Base-by-base conservation (phyloP, 164 flowering plant species). In the Dillenia suffruticosa region DNA sequence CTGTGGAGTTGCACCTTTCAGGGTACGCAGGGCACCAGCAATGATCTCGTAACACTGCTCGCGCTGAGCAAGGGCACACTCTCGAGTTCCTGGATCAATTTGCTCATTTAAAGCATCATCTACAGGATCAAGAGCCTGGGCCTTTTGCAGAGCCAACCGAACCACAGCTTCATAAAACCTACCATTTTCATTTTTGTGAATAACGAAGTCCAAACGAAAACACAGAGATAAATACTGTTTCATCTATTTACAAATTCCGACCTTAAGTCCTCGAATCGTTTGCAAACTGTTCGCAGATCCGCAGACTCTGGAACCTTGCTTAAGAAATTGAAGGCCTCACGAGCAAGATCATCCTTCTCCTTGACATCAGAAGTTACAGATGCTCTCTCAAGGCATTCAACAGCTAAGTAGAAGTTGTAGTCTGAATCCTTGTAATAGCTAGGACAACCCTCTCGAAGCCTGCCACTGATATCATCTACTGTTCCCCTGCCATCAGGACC, bases 151-250 rank as follows among this genome's bases (percentile, higher is more conserved):
- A 54, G 97, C 89, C 51, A 95, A 81, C 26, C 84, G 85, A 22
- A 95, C 97, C 54, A 95, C 99, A 55, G 97, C 99, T 81, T 95
- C 99, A 81, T 88, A 95, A 76, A 85, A 92, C 72, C 99, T 95
- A 82, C 66, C 80, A 68, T 6, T 24, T 57, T 56, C 59, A 26
- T 54, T 50, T 49, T 26, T 22, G 22, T 54, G 8, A 65, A n/a
- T 50, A 17, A 62, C 14, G 32, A 48, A 46, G 60, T 26, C 14
- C 40, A 55, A 60, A 24, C 32, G 51, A 52, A 45, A 53, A 52
- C 47, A 12, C 46, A 44, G 49, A 22, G 2, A 9, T 16, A 24
- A 44, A 16, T 51, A 12, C 9, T 32, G 49, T 53, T 12, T 16
- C 10, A 14, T 24, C 22, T 1, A 14, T 15, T 51, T 24, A 9